A percentile compares a stretch with the other conserved stretches of the same genome.
phyloP scores from a whole-genome alignment of 495 filamentous ascomycete species.

The Penicillium egyptiacum region DNA sequence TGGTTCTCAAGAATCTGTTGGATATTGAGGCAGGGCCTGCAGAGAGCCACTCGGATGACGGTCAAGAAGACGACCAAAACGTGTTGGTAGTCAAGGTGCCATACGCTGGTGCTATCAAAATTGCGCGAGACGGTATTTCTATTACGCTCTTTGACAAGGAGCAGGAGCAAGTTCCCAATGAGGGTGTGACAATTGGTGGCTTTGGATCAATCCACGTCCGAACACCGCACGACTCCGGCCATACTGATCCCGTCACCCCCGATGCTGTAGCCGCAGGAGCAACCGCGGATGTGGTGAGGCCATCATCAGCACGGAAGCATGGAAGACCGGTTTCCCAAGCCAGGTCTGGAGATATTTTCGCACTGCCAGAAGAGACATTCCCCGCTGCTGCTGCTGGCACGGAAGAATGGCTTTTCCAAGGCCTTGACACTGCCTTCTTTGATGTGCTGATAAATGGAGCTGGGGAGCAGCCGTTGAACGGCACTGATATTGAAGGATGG shows the following conservation, averaged over 20 bases:
- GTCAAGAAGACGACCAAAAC: background rate
- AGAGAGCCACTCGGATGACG: background rate
- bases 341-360: background rate
- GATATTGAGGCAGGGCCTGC: slow-evolving; percentile 1
- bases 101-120: background rate
- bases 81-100: slow-evolving; percentile 3
- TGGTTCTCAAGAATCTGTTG: background rate
- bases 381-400: background rate
- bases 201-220: slow-evolving; percentile 2
- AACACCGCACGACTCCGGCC: background rate
- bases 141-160: background rate
- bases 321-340: background rate
- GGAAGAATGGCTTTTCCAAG: slow-evolving; percentile 5
- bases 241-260: background rate
- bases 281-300: background rate
- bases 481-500: background rate
- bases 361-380: background rate
- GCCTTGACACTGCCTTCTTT: slow-evolving; percentile 4
- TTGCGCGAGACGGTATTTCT: slow-evolving; percentile 2
- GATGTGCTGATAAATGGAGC: slow-evolving; percentile 1
- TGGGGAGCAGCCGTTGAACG: background rate
- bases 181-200: background rate
- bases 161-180: background rate
- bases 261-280: background rate
- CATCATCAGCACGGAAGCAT: background rate